Evolutionary conservation across 2,329 filamentous ascomycete species (phyloP), one percentile per base, ranked within the genome.

Genomic region (Neurospora crassa): DNA sequence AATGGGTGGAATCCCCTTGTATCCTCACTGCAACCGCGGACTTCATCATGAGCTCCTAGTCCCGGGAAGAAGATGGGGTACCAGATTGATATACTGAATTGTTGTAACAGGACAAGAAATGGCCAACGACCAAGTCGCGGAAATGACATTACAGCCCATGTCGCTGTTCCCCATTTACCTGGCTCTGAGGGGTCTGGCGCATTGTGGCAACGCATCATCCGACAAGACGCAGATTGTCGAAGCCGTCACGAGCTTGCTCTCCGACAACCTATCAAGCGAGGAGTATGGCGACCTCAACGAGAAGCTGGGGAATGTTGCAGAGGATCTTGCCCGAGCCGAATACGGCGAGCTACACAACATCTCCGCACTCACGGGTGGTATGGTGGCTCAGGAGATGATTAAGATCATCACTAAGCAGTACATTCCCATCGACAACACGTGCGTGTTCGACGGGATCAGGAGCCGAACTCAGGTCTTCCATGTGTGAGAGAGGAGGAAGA

Each of bases 321-420:
- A 89, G 72, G 92, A 94, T 80, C 85, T 93, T 63, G 88, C 90
- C 42, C 89, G 96, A 72, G 92, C 93, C 43, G 90, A 89, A 68
- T 92, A 93, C 40, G 92, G 90, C 70, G 96, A 99, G 80, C 83
- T 99, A 72, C 96, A 99, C 83, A 98, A 97, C 79, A 92, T 96
- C 71, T 92, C 94, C 41, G 91, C 94, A 37, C 83, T 97, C 71
- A 91, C 90, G 1, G 96, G 96, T 40, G 96, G 96, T 3, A 91
- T 99, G 84, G 91, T 96, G 68, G 93, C 95, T n/a, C 96, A 99
- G 81, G 96, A 99, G 82, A 89, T 95, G 74, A 96, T 99, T 83
- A 99, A 99, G 80, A 88, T 95, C 71, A 87, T 92, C 76, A 92
- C 90, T 14, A 89, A 89, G 77, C 90, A 92, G 82, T 92, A 92